phyloP scores from a whole-genome alignment of 768 basidiomycete species.

The Albatrellus ellisii region DNA sequence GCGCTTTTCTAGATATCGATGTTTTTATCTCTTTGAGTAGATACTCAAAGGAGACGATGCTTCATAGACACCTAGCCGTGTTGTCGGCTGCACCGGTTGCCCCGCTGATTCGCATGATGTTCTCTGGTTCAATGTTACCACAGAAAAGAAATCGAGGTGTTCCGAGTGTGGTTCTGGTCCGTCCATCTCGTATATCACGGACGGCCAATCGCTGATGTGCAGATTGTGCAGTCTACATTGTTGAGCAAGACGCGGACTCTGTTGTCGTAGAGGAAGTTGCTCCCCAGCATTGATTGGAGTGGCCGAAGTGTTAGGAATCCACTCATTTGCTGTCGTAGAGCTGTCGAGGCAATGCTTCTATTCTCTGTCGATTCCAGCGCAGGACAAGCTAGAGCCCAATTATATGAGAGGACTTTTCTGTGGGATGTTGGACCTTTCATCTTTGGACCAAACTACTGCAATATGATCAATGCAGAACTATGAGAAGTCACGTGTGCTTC shows the following conservation, averaged over 20 bases:
- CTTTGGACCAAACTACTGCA: too few relatives aligned
- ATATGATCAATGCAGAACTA: too few relatives aligned
- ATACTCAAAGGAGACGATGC: background rate
- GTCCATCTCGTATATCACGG: conserved; percentile 17
- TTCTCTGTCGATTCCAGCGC: too few relatives aligned
- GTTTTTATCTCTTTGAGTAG: background rate
- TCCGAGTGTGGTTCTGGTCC: conserved; percentile 87
- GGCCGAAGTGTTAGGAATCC: too few relatives aligned
- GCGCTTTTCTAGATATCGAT: conserved; percentile 20
- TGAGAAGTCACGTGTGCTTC: too few relatives aligned
- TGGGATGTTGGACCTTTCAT: too few relatives aligned
- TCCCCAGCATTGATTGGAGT: conserved; percentile 10
- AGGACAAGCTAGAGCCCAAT: too few relatives aligned
- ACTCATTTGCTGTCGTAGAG: too few relatives aligned
- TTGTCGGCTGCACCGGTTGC: conserved; percentile 89
- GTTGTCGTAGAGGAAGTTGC: conserved; percentile 9
- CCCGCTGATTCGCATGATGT: conserved; percentile 95
- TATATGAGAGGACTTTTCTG: too few relatives aligned
- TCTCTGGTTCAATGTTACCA: conserved; percentile 63
- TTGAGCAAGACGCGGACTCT: conserved; percentile 28
- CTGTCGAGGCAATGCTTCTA: too few relatives aligned
- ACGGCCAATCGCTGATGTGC: background rate
- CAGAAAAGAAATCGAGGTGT: conserved; percentile 68
- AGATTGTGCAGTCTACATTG: conserved; percentile 42
- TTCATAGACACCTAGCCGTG: conserved; percentile 61